Conservation (phyloP, 2,329 filamentous ascomycete species). For the Xenoacremonium recifei region DNA sequence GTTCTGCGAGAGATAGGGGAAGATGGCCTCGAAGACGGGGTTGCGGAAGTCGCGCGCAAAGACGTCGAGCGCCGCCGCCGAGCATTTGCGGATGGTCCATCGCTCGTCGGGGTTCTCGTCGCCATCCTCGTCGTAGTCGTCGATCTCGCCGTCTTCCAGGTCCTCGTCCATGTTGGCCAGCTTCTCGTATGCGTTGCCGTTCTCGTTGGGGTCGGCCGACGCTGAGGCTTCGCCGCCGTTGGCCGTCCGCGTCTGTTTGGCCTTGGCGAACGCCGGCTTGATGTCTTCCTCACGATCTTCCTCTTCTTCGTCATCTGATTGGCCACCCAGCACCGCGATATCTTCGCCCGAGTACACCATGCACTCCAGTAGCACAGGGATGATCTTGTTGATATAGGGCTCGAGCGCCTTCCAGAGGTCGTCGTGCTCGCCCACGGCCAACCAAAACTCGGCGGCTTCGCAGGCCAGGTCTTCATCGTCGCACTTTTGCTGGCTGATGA, state of each 20-base stretch:
- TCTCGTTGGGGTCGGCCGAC: constrained; percentile 50
- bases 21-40: constrained; percentile 84
- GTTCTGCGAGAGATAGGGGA: constrained; percentile 90
- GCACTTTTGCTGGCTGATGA: constrained; percentile 83
- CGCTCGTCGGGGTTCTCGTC: constrained; percentile 83
- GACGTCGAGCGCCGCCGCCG: constrained; percentile 89
- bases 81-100: constrained; percentile 97
- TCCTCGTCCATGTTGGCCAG: constrained; percentile 66
- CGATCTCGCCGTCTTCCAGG: constrained; percentile 85
- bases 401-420: constrained; percentile 73
- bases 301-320: constrained; percentile 84
- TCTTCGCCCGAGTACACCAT: constrained; percentile 98
- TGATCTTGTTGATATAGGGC: constrained; percentile 78
- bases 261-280: constrained; percentile 86
- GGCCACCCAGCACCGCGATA: constrained; percentile 78
- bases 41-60: constrained; percentile 88
- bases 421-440: constrained; percentile 86
- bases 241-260: constrained; percentile 55
- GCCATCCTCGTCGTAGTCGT: constrained; percentile 68
- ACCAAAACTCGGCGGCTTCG: constrained; percentile 97
- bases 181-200: constrained; percentile 56
- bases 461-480: constrained; percentile 88
- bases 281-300: constrained; percentile 91
- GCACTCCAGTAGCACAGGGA: constrained; percentile 85
- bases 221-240: constrained; percentile 50